Conservation (phyloP, 352 stramenopile species). For the Plasmopara muralis region DNA sequence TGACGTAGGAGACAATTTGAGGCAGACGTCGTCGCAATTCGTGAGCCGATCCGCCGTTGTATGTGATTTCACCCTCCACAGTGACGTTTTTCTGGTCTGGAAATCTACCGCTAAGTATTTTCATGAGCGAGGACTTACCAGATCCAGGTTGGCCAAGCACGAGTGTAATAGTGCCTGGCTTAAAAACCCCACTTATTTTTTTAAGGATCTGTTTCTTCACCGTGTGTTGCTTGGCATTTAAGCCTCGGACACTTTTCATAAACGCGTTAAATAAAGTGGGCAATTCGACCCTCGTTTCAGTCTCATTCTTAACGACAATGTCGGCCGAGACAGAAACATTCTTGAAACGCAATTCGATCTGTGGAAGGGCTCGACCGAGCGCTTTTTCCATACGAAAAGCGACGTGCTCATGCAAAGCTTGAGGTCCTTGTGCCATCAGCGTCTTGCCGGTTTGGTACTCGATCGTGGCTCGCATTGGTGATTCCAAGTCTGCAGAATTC, state of each 20-base stretch:
- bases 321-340: slow-evolving; percentile 26
- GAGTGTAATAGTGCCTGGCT: slow-evolving; percentile 40
- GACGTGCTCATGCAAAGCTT: slow-evolving; percentile 29
- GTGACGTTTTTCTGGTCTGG: slow-evolving; percentile 26
- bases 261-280: slow-evolving; percentile 19
- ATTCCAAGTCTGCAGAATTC: too few relatives aligned
- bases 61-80: slow-evolving; percentile 31
- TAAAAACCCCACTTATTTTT: slow-evolving; percentile 32
- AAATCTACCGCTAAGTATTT: slow-evolving; percentile 38
- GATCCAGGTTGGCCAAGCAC: slow-evolving; percentile 40
- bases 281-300: slow-evolving; percentile 13
- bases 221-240: slow-evolving; percentile 23
- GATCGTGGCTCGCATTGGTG: slow-evolving; percentile 6
- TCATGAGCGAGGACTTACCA: slow-evolving; percentile 49
- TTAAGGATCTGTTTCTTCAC: slow-evolving; percentile 35
- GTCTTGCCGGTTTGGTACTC: slow-evolving; percentile 25
- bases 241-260: slow-evolving; percentile 11
- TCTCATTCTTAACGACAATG: slow-evolving; percentile 19
- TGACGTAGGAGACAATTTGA: slow-evolving; percentile 37
- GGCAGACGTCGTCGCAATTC: slow-evolving; percentile 14
- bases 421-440: slow-evolving; percentile 28
- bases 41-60: slow-evolving; percentile 26
- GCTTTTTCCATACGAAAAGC: slow-evolving; percentile 21
- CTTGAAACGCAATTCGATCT: slow-evolving; percentile 41
- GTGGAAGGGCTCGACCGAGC: slow-evolving; percentile 23